Base-by-base conservation (phyloP, 2,329 filamentous ascomycete genomes). In the Ophiostoma tasmaniense region DNA sequence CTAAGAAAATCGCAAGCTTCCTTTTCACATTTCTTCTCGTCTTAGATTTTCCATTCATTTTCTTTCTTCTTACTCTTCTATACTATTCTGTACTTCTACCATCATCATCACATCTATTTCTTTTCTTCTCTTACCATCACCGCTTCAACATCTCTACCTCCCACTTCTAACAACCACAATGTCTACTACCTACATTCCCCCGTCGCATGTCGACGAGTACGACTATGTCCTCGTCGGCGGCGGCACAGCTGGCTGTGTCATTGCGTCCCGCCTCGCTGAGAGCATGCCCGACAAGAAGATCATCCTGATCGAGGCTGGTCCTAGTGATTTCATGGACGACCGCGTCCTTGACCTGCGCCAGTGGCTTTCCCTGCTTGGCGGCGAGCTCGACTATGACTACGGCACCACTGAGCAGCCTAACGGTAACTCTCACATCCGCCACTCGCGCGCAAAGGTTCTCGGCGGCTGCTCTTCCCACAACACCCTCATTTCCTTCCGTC, bases 381-480 rank as follows among this genome's bases (percentile, higher is more conserved):
- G 92, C 76, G 88, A 96, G 76, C 85, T 96, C 71, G 93, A 97
- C 81, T 96, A 94, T 79, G 92, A 96, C 80, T 96, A 96, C 80
- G 87, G 87, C 75, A 96, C 92, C 55, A 92, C 89, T 65, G 92
- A 96, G 80, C 93, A 97, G 82, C 92, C 92, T 72, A 95, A 87
- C 81, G 72, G 92, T 76, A 97, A 97, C 83, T 95, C 91, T 69
- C 86, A 92, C 81, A 96, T 97, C 81, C 89, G 92, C 73, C 93
- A 96, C 82, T 96, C 93, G 17, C 89, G 93, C 72, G 93, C 93
- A 72, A 96, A 96, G 83, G 92, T 97, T 52, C 85, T 97, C 37
- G 93, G 93, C 74, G 93, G 93, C 73, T 97, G 93, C 84, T 96
- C 92, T 62, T 94, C 90, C 70, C 93, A 96, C 84, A 97, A 97